A percentile compares a stretch with the other conserved stretches of the same genome.
Conservation (phyloP, 352 stramenopile species). For the Aphanomyces astaci region DNA sequence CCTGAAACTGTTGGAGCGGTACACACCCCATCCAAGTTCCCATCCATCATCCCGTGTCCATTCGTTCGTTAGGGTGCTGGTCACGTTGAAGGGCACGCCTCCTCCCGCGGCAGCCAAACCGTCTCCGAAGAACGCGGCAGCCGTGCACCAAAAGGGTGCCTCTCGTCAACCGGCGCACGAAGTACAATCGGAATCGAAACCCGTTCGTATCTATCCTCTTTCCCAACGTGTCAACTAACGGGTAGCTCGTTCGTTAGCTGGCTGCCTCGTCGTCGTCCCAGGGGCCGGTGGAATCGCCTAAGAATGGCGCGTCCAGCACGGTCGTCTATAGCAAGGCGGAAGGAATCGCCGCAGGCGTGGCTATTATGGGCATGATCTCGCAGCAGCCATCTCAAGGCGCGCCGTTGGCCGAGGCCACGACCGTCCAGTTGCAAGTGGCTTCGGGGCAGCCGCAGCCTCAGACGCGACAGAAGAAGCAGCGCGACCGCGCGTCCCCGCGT, state of each 20-base stretch:
- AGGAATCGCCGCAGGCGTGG: slow-evolving; percentile 68
- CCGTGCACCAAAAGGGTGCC: slow-evolving; percentile 19
- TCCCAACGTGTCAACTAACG: slow-evolving; percentile 20
- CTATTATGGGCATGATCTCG: slow-evolving; percentile 78
- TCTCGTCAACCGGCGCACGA: slow-evolving; percentile 6
- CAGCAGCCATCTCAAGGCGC: slow-evolving; percentile 20
- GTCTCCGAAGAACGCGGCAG: slow-evolving; percentile 2
- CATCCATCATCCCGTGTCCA: slow-evolving; percentile 54
- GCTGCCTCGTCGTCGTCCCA: background rate
- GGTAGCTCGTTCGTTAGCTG: slow-evolving; percentile 2
- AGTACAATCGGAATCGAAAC: background rate
- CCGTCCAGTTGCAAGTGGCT: background rate
- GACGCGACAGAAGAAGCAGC: slow-evolving; percentile 31
- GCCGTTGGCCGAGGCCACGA: background rate
- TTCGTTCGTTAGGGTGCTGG: slow-evolving; percentile 35
- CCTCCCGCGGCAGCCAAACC: background rate
- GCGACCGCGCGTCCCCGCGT: slow-evolving; percentile 16
- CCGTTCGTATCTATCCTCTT: no score
- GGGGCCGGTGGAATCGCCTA: slow-evolving; percentile 9
- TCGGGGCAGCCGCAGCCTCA: background rate
- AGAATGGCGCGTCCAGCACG: slow-evolving; percentile 41
- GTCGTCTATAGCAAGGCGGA: slow-evolving; percentile 56
- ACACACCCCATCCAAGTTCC: slow-evolving; percentile 24
- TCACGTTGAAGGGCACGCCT: background rate
- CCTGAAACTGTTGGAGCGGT: slow-evolving; percentile 61